Percentiles rank a stretch among this genome's conserved stretches.
Conservation (phyloP, 176 grass and related monocot species). For the Pontederia crassipes region DNA sequence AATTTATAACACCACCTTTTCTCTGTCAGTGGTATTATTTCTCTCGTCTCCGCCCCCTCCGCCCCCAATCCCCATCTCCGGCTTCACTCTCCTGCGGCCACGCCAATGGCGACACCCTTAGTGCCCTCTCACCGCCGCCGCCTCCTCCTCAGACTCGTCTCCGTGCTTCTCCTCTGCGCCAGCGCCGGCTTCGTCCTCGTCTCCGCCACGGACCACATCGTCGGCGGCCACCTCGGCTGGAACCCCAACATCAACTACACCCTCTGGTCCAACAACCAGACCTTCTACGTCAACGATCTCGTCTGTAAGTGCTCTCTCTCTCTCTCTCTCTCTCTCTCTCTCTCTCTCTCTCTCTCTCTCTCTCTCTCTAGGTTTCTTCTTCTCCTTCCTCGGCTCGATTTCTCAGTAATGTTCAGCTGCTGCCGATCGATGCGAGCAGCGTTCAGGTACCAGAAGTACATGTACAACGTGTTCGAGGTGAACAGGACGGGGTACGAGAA, state of each 20-base stretch:
- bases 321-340: not conserved
- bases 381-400: too few species aligned
- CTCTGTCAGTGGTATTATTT: too few species aligned
- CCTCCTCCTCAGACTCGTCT: not conserved
- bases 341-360: not conserved
- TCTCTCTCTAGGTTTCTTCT: not conserved
- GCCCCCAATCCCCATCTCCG: too few species aligned
- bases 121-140: not conserved
- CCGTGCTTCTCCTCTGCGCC: constrained; percentile 3
- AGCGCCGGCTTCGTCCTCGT: constrained; percentile 1
- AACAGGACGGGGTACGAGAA: constrained; percentile 80
- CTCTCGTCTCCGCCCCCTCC: too few species aligned
- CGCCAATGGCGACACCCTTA: not conserved
- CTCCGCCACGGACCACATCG: constrained; percentile 75
- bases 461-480: constrained; percentile 82
- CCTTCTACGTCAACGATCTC: constrained; percentile 66
- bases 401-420: too few species aligned
- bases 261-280: constrained; percentile 76
- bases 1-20: too few species aligned
- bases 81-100: too few species aligned
- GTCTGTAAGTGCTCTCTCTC: constrained; percentile 36
- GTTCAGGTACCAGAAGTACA: constrained; percentile 76
- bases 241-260: constrained; percentile 95
- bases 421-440: constrained; percentile 20
- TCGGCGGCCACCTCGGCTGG: constrained; percentile 71